Base-by-base conservation (phyloP, 2,329 filamentous ascomycete species). In the Paraphaeosphaeria sporulosa region DNA sequence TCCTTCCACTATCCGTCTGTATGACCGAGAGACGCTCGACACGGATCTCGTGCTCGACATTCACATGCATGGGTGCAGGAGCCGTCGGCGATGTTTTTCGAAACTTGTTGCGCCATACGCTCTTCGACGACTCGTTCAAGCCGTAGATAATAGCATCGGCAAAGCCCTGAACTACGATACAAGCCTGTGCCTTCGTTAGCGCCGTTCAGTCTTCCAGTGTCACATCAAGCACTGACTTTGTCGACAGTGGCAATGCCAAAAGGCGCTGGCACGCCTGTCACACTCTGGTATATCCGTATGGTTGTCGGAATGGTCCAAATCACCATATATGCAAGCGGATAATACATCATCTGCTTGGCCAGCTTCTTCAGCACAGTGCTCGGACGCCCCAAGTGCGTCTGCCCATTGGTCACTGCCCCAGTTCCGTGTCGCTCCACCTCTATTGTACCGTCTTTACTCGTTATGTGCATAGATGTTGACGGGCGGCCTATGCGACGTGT, bases 91-190 rank as follows among this genome's bases (percentile, higher is more conserved):
- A 50, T 4, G 23, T 40, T n/a, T 23, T 57, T 15, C 48, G 43
- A 52, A 69, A 64, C 17, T 59, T 43, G 1, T 61, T 63, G 23
- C 66, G 63, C 68, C 68, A 71, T 5, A 60, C 66, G 25, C 34
- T 40, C 1, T 65, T 13, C 13, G 61, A 66, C 1, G 61, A 62
- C 50, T 71, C 66, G 50, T 67, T 69, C 15, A 69, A 42, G 60
- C 79, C 78, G 62, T 81, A 81, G 23, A 81, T 79, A 40, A 80
- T 53, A 7, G 79, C 78, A 60, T 81, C 79, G 9, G 77, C 71
- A 27, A 81, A 71, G 8, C 79, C 79, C 61, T 81, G 78, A 3
- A 79, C 64, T 0, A 81, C 79, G 50, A 81, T 78, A 55, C 78
- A 79, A 9, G 65, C 60, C 70, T 72, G 36, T 44, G 15, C 17